Evolutionary conservation across 2,329 filamentous ascomycete species (phyloP), one percentile per base, ranked within the genome.

Genomic region (Xylariaceae sp.): DNA sequence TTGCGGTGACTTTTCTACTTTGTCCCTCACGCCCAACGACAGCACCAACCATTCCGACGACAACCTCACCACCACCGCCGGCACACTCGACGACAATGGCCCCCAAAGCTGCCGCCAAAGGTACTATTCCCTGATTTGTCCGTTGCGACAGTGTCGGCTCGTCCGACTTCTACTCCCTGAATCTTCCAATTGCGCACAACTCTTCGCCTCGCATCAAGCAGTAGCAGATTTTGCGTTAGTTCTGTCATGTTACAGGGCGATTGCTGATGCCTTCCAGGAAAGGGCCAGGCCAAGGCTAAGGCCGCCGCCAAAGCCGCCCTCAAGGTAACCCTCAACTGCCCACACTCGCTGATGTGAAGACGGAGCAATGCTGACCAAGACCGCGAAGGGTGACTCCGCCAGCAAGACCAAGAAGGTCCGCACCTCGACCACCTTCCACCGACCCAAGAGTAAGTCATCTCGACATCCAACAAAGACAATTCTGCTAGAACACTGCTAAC

Each of bases 351-450:
- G 22, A 28, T 28, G 22, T 28, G 4, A 7, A 28, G 22, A 28
- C 22, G 22, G 7, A 28, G 22, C 22, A 28, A 28, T 4, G 22
- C 22, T 28, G 22, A 28, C 22, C 22, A 28, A n/a, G 22, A 28
- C 7, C 22, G 22, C 22, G n/a, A 33, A 31, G 12, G 42, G 31
- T 45, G 70, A 75, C 63, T 74, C 78, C 73, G 70, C 75, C 58
- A 85, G 94, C 80, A 96, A 96, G 85, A 85, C 88, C 79, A 85
- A 85, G 80, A 97, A 97, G 84, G 86, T 95, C 77, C 88, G 93
- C 75, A 84, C 84, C 73, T 91, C 84, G 75, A 96, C 93, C 68
- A 92, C 88, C 74, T 99, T 97, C 89, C 93, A 96, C 86, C 86
- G 85, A 70, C 94, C 94, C 72, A 38, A 38, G 34, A 38, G 22